Conservation (phyloP, 495 filamentous ascomycete genomes). For the Chlorociboria aeruginascens region DNA sequence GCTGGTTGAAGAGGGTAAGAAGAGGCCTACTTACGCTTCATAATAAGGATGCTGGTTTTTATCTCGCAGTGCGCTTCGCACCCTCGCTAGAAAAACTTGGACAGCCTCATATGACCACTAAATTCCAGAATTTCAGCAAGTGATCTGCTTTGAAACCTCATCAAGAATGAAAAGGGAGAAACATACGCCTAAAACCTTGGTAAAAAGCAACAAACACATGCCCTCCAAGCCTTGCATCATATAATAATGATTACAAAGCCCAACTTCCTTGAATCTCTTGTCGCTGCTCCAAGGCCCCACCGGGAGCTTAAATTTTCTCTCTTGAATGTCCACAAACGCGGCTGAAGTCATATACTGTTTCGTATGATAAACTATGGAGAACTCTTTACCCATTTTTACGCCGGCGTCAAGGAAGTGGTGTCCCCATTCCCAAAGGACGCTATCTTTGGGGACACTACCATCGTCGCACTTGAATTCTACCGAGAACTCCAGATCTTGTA, state of each 20-base stretch:
- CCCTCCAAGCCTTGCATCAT: not conserved
- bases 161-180: not conserved
- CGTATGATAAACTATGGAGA: not conserved
- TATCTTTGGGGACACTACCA: slow-evolving; percentile 5
- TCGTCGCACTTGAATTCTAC: not conserved
- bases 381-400: not conserved
- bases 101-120: not conserved
- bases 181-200: not conserved
- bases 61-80: not conserved
- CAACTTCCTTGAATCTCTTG: slow-evolving; percentile 34
- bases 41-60: not conserved
- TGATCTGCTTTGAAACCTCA: no score
- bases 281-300: slow-evolving; percentile 27
- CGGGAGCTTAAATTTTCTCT: slow-evolving; percentile 35
- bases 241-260: slow-evolving; percentile 18
- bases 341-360: slow-evolving; percentile 34
- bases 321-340: slow-evolving; percentile 34
- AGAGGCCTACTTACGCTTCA: not conserved
- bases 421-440: slow-evolving; percentile 17
- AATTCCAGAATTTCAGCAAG: not conserved
- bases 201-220: not conserved
- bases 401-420: not conserved
- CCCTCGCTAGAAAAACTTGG: not conserved
- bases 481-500: not conserved
- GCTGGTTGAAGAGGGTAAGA: not conserved